phyloP scores from a whole-genome alignment of 1,284 basidiomycete species.

The Irpex rosettiformis region DNA sequence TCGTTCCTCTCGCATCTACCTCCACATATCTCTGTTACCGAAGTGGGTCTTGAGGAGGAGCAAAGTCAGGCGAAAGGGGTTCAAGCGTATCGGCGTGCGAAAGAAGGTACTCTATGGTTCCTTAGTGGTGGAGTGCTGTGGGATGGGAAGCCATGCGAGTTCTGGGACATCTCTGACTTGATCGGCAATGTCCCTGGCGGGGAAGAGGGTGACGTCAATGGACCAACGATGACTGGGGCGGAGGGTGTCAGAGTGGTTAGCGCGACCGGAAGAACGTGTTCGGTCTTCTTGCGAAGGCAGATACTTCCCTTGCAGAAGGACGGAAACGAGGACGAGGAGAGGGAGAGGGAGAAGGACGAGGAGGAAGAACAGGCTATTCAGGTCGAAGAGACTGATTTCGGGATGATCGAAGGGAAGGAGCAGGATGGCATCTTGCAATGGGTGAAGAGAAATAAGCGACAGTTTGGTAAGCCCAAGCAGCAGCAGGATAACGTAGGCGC shows the following conservation, averaged over 20 bases:
- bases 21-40: conserved; percentile 40
- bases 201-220: conserved; percentile 12
- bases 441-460: conserved; percentile 50
- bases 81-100: conserved; percentile 66
- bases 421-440: conserved; percentile 62
- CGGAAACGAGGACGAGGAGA: no score
- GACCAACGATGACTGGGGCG: conserved; percentile 14
- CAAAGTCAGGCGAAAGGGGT: conserved; percentile 44
- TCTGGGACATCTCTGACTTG: conserved; percentile 64
- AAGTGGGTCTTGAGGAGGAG: conserved; percentile 24
- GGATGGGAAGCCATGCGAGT: conserved; percentile 73
- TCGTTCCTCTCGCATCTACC: conserved; percentile 50
- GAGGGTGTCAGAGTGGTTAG: conserved; percentile 56
- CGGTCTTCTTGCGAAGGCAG: conserved; percentile 53
- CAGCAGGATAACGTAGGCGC: conserved; percentile 12
- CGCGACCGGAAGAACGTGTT: conserved; percentile 65
- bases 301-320: conserved; percentile 15
- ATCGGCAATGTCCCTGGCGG: conserved; percentile 28
- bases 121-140: conserved; percentile 62
- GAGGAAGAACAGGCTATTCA: conserved; percentile 33
- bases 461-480: conserved; percentile 44
- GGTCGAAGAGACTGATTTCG: conserved; percentile 60
- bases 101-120: conserved; percentile 71
- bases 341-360: conserved; percentile 22
- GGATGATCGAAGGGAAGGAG: conserved; percentile 68